These are phyloP conservation scores for Musa troglodytarum DNA, from an alignment of 176 grass and related monocot species.

Conservation along the genomic window DNA sequence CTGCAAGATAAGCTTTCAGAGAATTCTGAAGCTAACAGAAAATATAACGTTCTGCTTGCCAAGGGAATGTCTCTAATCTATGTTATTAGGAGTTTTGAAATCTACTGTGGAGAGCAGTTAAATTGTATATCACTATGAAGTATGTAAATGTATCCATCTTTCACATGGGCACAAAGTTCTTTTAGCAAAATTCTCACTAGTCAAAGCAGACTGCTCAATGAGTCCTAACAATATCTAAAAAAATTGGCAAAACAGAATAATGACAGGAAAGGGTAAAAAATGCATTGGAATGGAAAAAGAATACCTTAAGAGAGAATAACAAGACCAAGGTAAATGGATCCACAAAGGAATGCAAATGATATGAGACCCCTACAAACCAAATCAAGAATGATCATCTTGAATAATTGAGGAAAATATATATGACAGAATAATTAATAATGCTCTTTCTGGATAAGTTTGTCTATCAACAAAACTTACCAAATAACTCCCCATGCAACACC, in stretches of 20 bases:
- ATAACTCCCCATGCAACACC: conserved; percentile 89
- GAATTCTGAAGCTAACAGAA: too few relatives aligned
- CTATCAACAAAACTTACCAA: conserved; percentile 42
- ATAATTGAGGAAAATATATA: not conserved
- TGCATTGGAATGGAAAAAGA: not conserved
- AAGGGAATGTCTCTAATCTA: too few relatives aligned
- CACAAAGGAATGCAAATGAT: conserved; percentile 74
- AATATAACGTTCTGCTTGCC: too few relatives aligned
- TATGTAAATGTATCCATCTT: too few relatives aligned
- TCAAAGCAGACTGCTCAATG: too few relatives aligned
- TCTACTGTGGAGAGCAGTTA: too few relatives aligned
- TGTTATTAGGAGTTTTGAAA: too few relatives aligned
- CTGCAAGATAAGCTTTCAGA: too few relatives aligned
- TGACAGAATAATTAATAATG: not conserved
- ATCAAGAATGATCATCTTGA: conserved; percentile 20
- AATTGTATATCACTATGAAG: too few relatives aligned
- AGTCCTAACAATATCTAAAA: not conserved
- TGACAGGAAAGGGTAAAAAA: not conserved
- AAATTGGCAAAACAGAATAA: not conserved
- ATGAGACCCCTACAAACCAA: conserved; percentile 81
- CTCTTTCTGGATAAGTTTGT: not conserved
- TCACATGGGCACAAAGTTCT: too few relatives aligned
- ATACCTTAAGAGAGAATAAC: conserved; percentile 94
- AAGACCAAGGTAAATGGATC: conserved; percentile 78
- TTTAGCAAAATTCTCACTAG: too few relatives aligned